These are phyloP conservation scores for Calendula officinalis DNA, from an alignment of 129 eudicot species.

Conservation along the genomic window DNA sequence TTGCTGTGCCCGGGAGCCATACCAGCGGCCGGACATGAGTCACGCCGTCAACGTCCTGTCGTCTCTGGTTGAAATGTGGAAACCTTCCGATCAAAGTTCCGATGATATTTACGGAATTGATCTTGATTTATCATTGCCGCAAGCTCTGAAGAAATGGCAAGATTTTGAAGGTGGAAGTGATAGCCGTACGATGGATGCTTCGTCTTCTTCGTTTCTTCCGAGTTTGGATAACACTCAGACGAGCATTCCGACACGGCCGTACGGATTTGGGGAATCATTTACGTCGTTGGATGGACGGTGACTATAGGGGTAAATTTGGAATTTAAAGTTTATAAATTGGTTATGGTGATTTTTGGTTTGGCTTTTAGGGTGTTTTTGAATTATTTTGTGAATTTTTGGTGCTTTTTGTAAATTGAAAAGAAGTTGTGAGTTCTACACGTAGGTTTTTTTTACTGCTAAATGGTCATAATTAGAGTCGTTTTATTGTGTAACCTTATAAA, in stretches of 20 bases:
- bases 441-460: slow-evolving; percentile 12
- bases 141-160: slow-evolving; percentile 96
- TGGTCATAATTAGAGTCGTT: background rate
- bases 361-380: slow-evolving; percentile 16
- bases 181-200: slow-evolving; percentile 50
- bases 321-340: background rate
- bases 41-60: slow-evolving; percentile 93
- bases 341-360: slow-evolving; percentile 21
- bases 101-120: slow-evolving; percentile 91
- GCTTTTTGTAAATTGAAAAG: slow-evolving; percentile 20
- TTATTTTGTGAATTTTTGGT: slow-evolving; percentile 22
- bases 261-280: slow-evolving; percentile 89
- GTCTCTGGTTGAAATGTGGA: slow-evolving; percentile 89
- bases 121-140: slow-evolving; percentile 86
- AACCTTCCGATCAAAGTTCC: slow-evolving; percentile 58
- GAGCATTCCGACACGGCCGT: slow-evolving; percentile 81
- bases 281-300: slow-evolving; percentile 87
- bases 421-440: slow-evolving; percentile 22
- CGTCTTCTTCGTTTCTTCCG: slow-evolving; percentile 71
- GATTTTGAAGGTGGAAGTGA: slow-evolving; percentile 66
- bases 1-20: slow-evolving; percentile 93
- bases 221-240: slow-evolving; percentile 89
- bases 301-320: slow-evolving; percentile 24
- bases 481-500: slow-evolving; percentile 24
- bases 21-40: slow-evolving; percentile 97